Evolutionary conservation across 495 filamentous ascomycete genomes (phyloP).

Genomic region (Haplographium delicatum): DNA sequence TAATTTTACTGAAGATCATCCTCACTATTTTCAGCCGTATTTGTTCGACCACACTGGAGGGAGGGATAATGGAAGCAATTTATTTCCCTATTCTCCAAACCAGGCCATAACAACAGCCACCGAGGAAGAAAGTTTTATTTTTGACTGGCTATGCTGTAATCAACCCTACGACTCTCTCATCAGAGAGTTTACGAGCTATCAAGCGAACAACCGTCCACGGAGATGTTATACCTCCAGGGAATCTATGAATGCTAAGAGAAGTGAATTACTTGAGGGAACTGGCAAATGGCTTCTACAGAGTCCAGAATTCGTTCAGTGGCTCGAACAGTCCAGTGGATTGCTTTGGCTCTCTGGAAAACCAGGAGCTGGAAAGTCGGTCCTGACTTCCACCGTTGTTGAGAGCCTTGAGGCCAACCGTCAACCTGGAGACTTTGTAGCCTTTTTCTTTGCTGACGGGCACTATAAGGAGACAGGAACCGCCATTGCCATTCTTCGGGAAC

Average conservation of each 20-base stretch:
- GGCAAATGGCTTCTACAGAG: not conserved
- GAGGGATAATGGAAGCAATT: too few species aligned
- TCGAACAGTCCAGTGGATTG: not conserved
- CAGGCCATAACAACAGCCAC: too few species aligned
- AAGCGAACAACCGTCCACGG: too few species aligned
- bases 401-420: not conserved
- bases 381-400: not conserved
- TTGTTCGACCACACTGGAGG: too few species aligned
- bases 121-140: too few species aligned
- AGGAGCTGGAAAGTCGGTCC: conserved; percentile 6
- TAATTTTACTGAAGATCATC: too few species aligned
- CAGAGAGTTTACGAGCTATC: too few species aligned
- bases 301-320: not conserved
- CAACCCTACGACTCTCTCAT: too few species aligned
- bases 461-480: not conserved
- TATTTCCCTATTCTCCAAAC: too few species aligned
- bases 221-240: too few species aligned
- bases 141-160: too few species aligned
- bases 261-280: not conserved
- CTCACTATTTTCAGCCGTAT: too few species aligned
- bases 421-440: not conserved
- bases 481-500: not conserved
- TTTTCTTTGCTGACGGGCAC: not conserved
- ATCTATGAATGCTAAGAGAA: not conserved
- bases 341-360: not conserved